These are phyloP conservation scores for Cylindrodendrum hubeiense DNA, from an alignment of 2,329 filamentous ascomycete species.

Conservation along the genomic window DNA sequence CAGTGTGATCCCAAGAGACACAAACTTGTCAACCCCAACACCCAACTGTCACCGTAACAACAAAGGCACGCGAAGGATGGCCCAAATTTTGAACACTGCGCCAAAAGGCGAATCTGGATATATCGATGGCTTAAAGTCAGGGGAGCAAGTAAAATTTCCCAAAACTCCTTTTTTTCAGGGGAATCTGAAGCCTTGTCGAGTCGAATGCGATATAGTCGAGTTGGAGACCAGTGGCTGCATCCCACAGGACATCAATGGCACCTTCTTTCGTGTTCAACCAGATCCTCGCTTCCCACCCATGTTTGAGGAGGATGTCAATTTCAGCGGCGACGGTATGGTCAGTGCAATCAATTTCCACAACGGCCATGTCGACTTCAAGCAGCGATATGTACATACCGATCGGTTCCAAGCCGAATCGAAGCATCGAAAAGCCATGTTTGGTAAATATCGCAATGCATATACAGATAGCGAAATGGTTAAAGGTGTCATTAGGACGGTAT, in stretches of 20 bases:
- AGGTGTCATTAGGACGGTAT: background rate
- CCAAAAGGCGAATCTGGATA: background rate
- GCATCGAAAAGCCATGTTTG: conserved; percentile 18
- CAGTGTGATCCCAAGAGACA: background rate
- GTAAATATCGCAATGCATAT: conserved; percentile 17
- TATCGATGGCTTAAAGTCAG: background rate
- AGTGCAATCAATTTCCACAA: conserved; percentile 12
- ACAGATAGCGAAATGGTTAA: conserved; percentile 15
- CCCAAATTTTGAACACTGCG: background rate
- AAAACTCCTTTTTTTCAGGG: conserved; percentile 14
- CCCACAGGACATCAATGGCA: conserved; percentile 25
- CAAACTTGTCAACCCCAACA: background rate
- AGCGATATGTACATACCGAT: conserved; percentile 8
- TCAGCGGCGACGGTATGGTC: conserved; percentile 30
- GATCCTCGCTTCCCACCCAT: conserved; percentile 27
- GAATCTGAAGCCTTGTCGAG: conserved; percentile 9
- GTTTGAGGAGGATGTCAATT: conserved; percentile 28
- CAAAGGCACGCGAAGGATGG: background rate
- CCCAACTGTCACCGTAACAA: background rate
- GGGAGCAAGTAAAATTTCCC: background rate
- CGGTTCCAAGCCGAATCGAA: background rate
- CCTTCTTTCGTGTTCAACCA: conserved; percentile 29
- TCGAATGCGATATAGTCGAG: conserved; percentile 19
- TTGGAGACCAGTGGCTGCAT: conserved; percentile 10
- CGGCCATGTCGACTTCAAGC: conserved; percentile 16